Percentiles rank a stretch among this genome's conserved stretches.
phyloP scores from a whole-genome alignment of 176 grass and related monocot genomes.

The Aegilops speltoides region DNA sequence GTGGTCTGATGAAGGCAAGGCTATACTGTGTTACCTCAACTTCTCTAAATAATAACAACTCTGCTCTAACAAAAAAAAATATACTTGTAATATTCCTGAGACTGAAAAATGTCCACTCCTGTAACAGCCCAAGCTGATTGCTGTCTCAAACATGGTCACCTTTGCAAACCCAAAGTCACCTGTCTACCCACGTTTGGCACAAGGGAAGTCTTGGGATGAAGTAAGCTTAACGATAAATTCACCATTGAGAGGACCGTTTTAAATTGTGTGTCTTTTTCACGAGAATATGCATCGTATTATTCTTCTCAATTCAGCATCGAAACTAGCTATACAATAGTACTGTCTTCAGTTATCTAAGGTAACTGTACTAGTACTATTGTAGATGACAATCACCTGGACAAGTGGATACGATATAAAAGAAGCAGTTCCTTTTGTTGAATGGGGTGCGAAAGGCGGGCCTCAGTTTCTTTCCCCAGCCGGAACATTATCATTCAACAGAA shows the following conservation, averaged over 20 bases:
- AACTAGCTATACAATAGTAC: background rate
- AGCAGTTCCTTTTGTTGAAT: conserved; percentile 76
- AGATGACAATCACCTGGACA: conserved; percentile 92
- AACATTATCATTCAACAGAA: conserved; percentile 67
- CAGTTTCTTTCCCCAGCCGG: conserved; percentile 58
- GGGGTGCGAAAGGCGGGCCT: conserved; percentile 46
- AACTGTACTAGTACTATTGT: background rate
- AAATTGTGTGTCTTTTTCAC: background rate
- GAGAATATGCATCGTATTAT: background rate
- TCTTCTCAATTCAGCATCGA: background rate
- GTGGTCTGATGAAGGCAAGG: conserved; percentile 49
- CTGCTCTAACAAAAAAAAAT: background rate
- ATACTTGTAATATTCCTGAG: background rate
- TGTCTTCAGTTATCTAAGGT: background rate
- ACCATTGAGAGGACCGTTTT: background rate
- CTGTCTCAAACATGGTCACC: conserved; percentile 51
- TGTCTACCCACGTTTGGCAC: conserved; percentile 71
- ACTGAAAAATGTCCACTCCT: background rate
- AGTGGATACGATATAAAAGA: conserved; percentile 70
- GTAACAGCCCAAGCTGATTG: conserved; percentile 61
- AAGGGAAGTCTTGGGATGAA: conserved; percentile 79
- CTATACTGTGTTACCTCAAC: background rate
- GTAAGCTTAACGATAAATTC: conserved; percentile 34
- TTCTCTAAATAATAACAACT: background rate
- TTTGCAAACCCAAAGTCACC: conserved; percentile 76